Conservation (phyloP, 768 basidiomycete species). For the Hericium coralloides region DNA sequence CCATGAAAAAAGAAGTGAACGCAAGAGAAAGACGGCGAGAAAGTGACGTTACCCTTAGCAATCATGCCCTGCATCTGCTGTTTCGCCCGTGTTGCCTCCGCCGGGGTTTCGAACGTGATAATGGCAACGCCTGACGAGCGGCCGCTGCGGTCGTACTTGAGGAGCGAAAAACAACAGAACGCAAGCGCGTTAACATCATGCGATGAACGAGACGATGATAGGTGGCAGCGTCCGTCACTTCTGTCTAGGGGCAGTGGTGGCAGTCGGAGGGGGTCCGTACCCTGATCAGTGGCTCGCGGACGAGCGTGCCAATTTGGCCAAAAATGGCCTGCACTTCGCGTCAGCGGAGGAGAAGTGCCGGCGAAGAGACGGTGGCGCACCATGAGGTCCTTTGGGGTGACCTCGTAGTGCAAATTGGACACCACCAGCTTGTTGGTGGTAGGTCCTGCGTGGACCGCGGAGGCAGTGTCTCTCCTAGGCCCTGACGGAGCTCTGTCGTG, state of each 20-base stretch:
- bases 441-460: background rate
- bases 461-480: background rate
- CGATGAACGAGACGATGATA: constrained; percentile 29
- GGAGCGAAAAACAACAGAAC: constrained; percentile 21
- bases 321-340: constrained; percentile 60
- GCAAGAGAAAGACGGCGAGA: constrained; percentile 1
- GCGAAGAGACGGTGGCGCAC: constrained; percentile 36
- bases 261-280: constrained; percentile 58
- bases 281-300: constrained; percentile 89
- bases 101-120: constrained; percentile 67
- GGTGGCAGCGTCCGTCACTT: constrained; percentile 41
- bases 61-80: constrained; percentile 80
- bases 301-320: constrained; percentile 85
- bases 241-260: constrained; percentile 40
- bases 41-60: constrained; percentile 62
- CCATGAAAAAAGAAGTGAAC: constrained; percentile 1
- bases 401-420: constrained; percentile 87
- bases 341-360: background rate
- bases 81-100: constrained; percentile 77
- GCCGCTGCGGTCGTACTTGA: constrained; percentile 93
- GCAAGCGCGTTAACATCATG: constrained; percentile 12
- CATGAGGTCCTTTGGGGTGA: constrained; percentile 80
- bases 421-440: constrained; percentile 47
- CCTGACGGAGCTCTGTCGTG: background rate
- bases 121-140: constrained; percentile 81